Base-by-base conservation (phyloP, 108 stramenopile species). In the Chaetoceros tenuissimus region DNA sequence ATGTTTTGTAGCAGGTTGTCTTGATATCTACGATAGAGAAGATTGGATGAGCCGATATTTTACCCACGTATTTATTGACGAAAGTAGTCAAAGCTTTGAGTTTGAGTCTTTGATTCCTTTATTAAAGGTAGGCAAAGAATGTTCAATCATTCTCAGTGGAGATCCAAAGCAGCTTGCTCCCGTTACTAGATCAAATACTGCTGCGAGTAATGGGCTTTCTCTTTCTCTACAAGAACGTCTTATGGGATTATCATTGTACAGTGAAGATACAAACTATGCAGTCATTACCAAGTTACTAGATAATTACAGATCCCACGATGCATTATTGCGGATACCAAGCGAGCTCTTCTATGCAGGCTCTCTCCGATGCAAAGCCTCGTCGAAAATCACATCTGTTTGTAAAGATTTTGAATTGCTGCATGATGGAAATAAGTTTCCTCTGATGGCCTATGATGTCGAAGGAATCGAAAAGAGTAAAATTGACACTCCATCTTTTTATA, bases 401-500 rank as follows among this genome's bases (percentile, higher is more conserved):
- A 18, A 23, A 65, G 16, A 23, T 18, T 19, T 59, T 59, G 69
- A 60, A 52, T 26, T 16, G 27, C 48, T 31, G 62, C 25, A 44
- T 57, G 7, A 40, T 51, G 40, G 22, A 29, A 31, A 20, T 16
- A 16, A 54, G 1, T 54, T 59, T 34, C 48, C 67, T 2, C 20
- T 68, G 24, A 46, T 68, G 24, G 49, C 55, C 40, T 62, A 62
- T 30, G 61, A 31, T 51, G 61, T 55, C 3, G 24, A 49, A 28
- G 75, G 75, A 16, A 29, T 67, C 25, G 62, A 74, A 24, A 25
- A 21, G 46, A 21, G 62, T 2, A 25, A 61, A 46, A 16, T 77
- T 44, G 77, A 79, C 64, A 73, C 68, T 5, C 77, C 74, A 17
- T 70, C 68, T 16, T 77, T 67, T 64, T 74, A 48, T 64, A 79